Evolutionary conservation across 2,329 filamentous ascomycete genomes (phyloP).

Genomic region (Fusarium cyanostomum): DNA sequence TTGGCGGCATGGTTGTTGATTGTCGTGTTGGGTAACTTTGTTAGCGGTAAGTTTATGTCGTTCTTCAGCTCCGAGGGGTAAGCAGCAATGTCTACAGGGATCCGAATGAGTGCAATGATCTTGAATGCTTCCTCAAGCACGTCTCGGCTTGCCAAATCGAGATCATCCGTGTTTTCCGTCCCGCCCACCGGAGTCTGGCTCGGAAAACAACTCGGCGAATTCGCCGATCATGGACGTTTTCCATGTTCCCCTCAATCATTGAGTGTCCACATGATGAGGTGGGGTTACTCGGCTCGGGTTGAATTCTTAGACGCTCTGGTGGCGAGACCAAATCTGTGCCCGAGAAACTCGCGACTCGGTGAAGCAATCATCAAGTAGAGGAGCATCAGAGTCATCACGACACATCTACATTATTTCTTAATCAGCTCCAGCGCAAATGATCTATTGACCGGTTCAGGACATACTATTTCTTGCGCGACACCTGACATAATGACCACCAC

Average conservation of each 20-base stretch:
- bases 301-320: neutral
- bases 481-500: constrained; percentile 3
- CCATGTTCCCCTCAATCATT: neutral
- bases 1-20: neutral
- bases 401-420: neutral
- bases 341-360: neutral
- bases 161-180: neutral
- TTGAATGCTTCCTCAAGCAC: neutral
- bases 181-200: neutral
- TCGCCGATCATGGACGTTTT: neutral
- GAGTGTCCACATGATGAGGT: no score
- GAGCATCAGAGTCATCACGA: neutral
- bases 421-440: neutral
- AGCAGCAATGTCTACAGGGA: neutral
- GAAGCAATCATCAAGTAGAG: neutral
- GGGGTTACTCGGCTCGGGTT: constrained; percentile 3
- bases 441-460: no score
- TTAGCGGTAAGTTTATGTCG: neutral
- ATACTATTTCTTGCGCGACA: neutral
- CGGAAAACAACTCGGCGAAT: neutral
- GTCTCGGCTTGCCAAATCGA: neutral
- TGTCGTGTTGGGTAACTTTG: neutral
- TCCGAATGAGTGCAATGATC: neutral
- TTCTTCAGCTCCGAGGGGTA: neutral
- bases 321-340: neutral